Base-by-base conservation (phyloP, 495 filamentous ascomycete species). In the Symbiotaphrina buchneri region DNA sequence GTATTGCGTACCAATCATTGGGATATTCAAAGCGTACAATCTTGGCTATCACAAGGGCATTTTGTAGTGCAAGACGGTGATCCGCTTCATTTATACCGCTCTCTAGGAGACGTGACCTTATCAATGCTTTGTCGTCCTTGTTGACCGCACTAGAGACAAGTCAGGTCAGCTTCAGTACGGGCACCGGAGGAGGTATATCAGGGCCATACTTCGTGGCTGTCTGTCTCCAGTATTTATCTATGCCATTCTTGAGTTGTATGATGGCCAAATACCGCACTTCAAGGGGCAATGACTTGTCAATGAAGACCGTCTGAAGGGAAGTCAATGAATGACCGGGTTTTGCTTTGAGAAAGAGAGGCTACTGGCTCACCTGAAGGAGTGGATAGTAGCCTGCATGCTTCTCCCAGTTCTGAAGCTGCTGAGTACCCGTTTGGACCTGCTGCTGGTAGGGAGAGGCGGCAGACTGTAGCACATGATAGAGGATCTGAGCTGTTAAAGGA, bases 201-300 rank as follows among this genome's bases (percentile, higher is more conserved):
- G n/a, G n/a, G n/a, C n/a, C 54, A 25, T 56, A 71, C 67, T 74
- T 65, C 11, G 53, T 56, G 10, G 74, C 63, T 3, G 66, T 71
- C 42, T 69, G 74, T 24, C 87, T 65, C 87, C 87, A 97, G 47
- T 79, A 81, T 47, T 75, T 82, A 42, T 94, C 85, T 43, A 93
- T 79, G 17, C 81, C 87, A 48, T 94, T 92, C 47, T 94, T 94
- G 32, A 97, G 55, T 44, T 90, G 78, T 37, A 93, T 94, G 30
- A 93, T 70, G 11, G 82, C 70, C n/a, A 92, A 64, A 46, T 87
- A 79, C 30, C 87, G 74, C 25, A 80, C 61, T 40, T 84, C 71
- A 10, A 59, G 42, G 7, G 81, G 78, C 1, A 84, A 54, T 4
- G 62, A 62, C 26, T 69, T 68, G 49, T 93, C 76, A 28, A 91